Evolutionary conservation across 179 eudicot species (phyloP), one percentile per base, ranked within the genome.

Genomic region (Pouteria campechiana): DNA sequence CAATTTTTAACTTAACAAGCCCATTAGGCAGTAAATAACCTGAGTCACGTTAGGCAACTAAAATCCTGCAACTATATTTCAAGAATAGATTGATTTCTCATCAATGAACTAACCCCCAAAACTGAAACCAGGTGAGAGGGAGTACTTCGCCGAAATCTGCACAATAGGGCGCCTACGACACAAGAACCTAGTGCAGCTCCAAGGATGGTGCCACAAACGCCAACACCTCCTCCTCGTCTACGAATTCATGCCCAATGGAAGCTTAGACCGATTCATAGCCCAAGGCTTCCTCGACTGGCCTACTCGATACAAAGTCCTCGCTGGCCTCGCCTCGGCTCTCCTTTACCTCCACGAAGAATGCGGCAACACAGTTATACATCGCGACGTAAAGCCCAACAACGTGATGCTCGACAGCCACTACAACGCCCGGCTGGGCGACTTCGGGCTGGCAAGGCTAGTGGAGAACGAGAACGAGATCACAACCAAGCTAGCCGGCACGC

Each of bases 301-400:
- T 16, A 63, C 64, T 0, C 58, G 93, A 44, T 57, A 62, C 70
- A 74, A 73, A 0, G 50, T 82, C 3, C 57, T 78, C 1, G 32
- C 50, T 0, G 93, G 93, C 13, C 32, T 82, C 19, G 81, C 87
- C 13, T 82, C 87, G 0, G 78, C 79, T 5, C 24, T 82, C 11
- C 41, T 73, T 20, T 82, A 82, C 46, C 74, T 82, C 3, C 86
- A 78, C 8, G 87, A 78, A 63, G 87, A 82, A 54, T 82, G 86
- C 43, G 83, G 69, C 6, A 70, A 53, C 13, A 79, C 71, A 3
- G 70, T 78, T 7, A 75, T 81, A 1, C 93, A 81, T 32, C 63
- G 93, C 5, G 86, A 81, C 7, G 80, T 81, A 41, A 78, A 81
- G 53, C 83, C 87, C 10, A 82, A 75, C 73, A 82, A 82, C 41